These are phyloP conservation scores for Aaosphaeria arxii DNA, from an alignment of 2,329 filamentous ascomycete species.

Conservation along the genomic window DNA sequence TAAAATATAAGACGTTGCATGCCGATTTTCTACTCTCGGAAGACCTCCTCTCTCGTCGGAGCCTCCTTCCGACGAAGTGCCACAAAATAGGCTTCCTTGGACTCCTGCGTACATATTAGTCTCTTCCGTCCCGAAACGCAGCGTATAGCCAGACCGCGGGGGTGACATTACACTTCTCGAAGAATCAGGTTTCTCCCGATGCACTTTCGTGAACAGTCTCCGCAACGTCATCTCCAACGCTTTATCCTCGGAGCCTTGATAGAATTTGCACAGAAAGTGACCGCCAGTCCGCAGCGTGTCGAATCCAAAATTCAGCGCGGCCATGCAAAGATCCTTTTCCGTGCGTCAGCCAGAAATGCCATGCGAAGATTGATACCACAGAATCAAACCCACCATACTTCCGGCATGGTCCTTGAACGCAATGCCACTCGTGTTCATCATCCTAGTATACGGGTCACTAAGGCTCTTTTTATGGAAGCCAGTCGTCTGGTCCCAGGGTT, in stretches of 20 bases:
- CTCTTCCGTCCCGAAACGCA: neutral
- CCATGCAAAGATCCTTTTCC: conserved; percentile 78
- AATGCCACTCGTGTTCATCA: conserved; percentile 98
- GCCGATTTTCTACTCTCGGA: conserved; percentile 22
- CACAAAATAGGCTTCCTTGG: conserved; percentile 83
- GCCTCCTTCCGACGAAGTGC: conserved; percentile 66
- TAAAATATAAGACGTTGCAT: too few species aligned
- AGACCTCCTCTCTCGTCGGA: conserved; percentile 46
- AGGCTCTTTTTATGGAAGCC: conserved; percentile 82
- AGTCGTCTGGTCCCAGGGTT: conserved; percentile 80
- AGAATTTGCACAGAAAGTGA: conserved; percentile 97
- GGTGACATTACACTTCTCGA: conserved; percentile 70
- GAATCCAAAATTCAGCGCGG: conserved; percentile 79
- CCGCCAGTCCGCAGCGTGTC: conserved; percentile 80
- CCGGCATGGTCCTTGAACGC: conserved; percentile 82
- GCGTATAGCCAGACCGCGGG: neutral
- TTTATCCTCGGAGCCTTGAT: conserved; percentile 86
- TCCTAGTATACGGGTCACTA: conserved; percentile 94
- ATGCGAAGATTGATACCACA: neutral
- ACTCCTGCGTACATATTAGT: conserved; percentile 57
- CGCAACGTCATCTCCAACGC: conserved; percentile 70
- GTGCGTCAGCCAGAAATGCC: neutral
- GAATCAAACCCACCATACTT: conserved; percentile 72
- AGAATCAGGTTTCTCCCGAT: conserved; percentile 86
- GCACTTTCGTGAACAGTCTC: conserved; percentile 74